A percentile compares a stretch with the other conserved stretches of the same genome.
Conservation (phyloP, 108 stramenopile species). For the Phaeodactylum tricornutum region DNA sequence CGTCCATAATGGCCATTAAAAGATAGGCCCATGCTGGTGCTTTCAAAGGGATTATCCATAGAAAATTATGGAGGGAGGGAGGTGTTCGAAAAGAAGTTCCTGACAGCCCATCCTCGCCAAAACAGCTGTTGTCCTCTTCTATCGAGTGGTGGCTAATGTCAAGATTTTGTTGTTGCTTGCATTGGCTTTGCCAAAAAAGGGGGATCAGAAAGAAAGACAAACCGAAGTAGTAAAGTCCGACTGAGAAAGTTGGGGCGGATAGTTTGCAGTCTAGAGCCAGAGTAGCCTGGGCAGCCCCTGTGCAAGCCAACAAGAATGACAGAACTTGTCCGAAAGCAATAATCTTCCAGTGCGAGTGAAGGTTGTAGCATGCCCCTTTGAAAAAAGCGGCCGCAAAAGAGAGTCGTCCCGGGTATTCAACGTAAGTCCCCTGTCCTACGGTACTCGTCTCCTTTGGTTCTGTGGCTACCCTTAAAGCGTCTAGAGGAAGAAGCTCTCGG, state of each 20-base stretch:
- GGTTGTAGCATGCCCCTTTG: too few relatives aligned
- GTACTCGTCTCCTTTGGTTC: too few relatives aligned
- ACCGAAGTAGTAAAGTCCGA: constrained; percentile 37
- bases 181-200: constrained; percentile 6
- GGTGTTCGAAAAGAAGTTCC: too few relatives aligned
- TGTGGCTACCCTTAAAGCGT: too few relatives aligned
- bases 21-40: constrained; percentile 39
- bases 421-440: too few relatives aligned
- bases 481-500: too few relatives aligned
- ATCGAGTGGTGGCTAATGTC: not conserved
- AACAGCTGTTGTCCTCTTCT: not conserved
- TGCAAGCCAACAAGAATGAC: constrained; percentile 34
- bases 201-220: constrained; percentile 26
- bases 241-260: constrained; percentile 31
- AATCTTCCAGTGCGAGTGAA: too few relatives aligned
- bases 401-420: too few relatives aligned
- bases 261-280: constrained; percentile 34
- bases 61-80: constrained; percentile 8
- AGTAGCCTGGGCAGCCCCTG: constrained; percentile 45
- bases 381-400: too few relatives aligned
- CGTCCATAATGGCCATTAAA: constrained; percentile 76
- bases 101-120: not conserved
- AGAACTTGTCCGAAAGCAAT: constrained; percentile 56
- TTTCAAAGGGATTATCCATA: constrained; percentile 18
- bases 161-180: constrained; percentile 3